Base-by-base conservation (phyloP, 2,329 filamentous ascomycete genomes). In the Nigrospora oryzae region DNA sequence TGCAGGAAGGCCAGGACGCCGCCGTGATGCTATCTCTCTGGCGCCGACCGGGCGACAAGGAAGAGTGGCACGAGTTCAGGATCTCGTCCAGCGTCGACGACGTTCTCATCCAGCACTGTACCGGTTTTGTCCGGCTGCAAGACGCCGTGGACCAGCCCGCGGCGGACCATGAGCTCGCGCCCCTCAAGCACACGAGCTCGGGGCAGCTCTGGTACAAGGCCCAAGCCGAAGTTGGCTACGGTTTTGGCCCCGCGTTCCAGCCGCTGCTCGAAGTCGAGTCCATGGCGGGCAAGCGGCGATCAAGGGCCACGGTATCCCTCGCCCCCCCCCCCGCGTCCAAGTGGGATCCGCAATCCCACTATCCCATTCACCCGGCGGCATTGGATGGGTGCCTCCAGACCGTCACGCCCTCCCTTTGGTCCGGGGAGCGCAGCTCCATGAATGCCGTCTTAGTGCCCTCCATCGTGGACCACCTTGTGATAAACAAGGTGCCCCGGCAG, bases 131-230 rank as follows among this genome's bases (percentile, higher is more conserved):
- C 14, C 49, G 55, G 0, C 35, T 59, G n/a, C 3, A 46, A 58
- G 17, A 47, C 52, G 2, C 11, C 36, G 2, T 2, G 50, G n/a
- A n/a, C n/a, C n/a, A n/a, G n/a, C n/a, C n/a, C n/a, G n/a, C n/a
- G n/a, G n/a, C n/a, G n/a, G n/a, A n/a, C n/a, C n/a, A 28, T 10
- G 23, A 32, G 1, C 16, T 30, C 6, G 30, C 33, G 16, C 43
- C 46, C 4, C 38, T 50, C 8, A 11, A 36, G 10, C 14, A 15
- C 5, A 31, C 45, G 14, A 34, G 40, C 23, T 15, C 45, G 13
- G 23, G 45, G 0, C 36, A 30, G 5, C 13, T 49, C 2, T 64
- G 62, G 62, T 60, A 63, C 49, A 61, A 62, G 46, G 45, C 49
- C 1, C 45, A 53, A 38, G 19, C n/a, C 1, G 56, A 60, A n/a